These are phyloP conservation scores for Leccinum broughii DNA, from an alignment of 768 basidiomycete species.

Conservation along the genomic window DNA sequence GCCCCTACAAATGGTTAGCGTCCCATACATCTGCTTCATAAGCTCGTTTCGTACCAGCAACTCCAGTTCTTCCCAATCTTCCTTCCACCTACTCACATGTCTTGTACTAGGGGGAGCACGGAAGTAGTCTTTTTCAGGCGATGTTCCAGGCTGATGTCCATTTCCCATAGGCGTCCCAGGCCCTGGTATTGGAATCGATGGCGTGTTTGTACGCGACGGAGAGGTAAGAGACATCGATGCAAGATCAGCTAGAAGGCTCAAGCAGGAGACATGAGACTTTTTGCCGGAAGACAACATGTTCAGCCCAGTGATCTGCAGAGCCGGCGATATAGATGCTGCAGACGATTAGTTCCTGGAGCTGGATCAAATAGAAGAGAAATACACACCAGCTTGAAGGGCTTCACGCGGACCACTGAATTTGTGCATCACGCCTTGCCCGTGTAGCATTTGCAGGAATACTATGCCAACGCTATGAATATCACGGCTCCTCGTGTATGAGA, in stretches of 20 bases:
- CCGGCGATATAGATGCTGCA: constrained; percentile 53
- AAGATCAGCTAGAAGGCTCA: constrained; percentile 57
- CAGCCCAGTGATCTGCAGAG: constrained; percentile 50
- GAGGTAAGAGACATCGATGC: constrained; percentile 41
- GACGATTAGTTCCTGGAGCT: background rate
- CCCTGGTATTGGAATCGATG: constrained; percentile 23
- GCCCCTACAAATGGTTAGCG: constrained; percentile 51
- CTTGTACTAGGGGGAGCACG: constrained; percentile 38
- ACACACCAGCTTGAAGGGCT: constrained; percentile 56
- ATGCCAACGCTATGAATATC: constrained; percentile 85
- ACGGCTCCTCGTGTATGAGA: constrained; percentile 73
- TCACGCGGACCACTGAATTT: constrained; percentile 54
- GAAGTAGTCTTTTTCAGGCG: constrained; percentile 71
- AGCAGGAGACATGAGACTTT: constrained; percentile 57
- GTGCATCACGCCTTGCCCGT: constrained; percentile 68
- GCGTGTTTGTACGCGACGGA: constrained; percentile 15
- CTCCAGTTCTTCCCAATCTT: constrained; percentile 94
- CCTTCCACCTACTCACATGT: constrained; percentile 80
- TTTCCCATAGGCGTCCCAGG: constrained; percentile 53
- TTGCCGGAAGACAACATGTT: constrained; percentile 62
- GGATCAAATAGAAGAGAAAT: background rate
- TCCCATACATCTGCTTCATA: background rate
- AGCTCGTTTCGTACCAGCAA: constrained; percentile 50
- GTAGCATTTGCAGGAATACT: constrained; percentile 80
- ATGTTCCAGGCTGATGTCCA: constrained; percentile 39